Percentiles rank a stretch among this genome's conserved stretches.
phyloP scores from a whole-genome alignment of 1,284 basidiomycete genomes.

The Golubevia sp. region DNA sequence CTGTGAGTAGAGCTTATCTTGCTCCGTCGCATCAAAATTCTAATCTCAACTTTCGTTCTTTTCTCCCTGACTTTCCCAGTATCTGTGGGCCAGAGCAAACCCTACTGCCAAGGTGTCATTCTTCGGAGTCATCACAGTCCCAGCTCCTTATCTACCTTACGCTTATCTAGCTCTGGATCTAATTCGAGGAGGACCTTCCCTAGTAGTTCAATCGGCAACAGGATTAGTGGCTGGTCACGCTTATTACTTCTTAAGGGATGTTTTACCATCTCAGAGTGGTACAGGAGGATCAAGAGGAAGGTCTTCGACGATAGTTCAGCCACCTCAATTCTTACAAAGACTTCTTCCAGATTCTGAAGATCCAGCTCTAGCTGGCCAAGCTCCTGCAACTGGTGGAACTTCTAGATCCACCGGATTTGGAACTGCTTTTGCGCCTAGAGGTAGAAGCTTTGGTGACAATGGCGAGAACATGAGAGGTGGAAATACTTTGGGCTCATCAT shows the following conservation, averaged over 20 bases:
- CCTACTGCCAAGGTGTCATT: conserved; percentile 26
- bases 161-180: conserved; percentile 75
- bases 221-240: conserved; percentile 77
- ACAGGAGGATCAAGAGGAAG: neutral
- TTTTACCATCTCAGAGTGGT: conserved; percentile 1
- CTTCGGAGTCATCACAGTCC: conserved; percentile 60
- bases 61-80: conserved; percentile 1
- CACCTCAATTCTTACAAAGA: conserved; percentile 6
- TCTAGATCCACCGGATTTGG: neutral
- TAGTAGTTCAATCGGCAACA: conserved; percentile 69
- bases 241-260: conserved; percentile 60
- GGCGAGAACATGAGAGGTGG: neutral
- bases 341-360: conserved; percentile 36
- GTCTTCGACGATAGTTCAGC: neutral
- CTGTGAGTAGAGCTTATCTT: conserved; percentile 5
- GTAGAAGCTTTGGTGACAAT: neutral
- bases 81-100: conserved; percentile 38
- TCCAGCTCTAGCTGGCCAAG: conserved; percentile 24
- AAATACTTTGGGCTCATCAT: neutral
- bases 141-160: conserved; percentile 76
- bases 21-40: conserved; percentile 62
- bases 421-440: conserved; percentile 15
- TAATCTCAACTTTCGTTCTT: conserved; percentile 67
- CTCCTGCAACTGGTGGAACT: conserved; percentile 9
- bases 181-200: conserved; percentile 69